Evolutionary conservation across 1,284 basidiomycete genomes (phyloP).

Genomic region (Hemileia vastatrix): DNA sequence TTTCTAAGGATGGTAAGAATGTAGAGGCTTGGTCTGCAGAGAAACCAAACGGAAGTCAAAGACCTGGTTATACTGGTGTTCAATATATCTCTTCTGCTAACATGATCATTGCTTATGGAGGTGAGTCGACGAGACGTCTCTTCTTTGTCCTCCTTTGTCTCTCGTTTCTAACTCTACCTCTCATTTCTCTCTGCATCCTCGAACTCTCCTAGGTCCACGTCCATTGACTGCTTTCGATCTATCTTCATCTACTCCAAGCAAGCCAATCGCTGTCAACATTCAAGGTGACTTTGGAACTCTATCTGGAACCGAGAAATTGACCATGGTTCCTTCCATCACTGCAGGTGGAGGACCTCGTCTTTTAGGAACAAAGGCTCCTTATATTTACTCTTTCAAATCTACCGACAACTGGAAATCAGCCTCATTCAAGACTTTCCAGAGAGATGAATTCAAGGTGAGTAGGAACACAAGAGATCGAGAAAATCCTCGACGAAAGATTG

Average conservation of each 20-base stretch:
- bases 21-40: constrained; percentile 32
- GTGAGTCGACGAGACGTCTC: background rate
- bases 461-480: background rate
- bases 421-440: constrained; percentile 26
- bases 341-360: constrained; percentile 25
- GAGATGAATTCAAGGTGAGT: constrained; percentile 28
- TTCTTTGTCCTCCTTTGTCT: background rate
- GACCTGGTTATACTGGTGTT: constrained; percentile 40
- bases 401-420: constrained; percentile 34
- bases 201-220: constrained; percentile 26
- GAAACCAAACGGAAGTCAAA: constrained; percentile 32
- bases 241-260: constrained; percentile 20
- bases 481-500: background rate
- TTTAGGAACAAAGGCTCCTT: constrained; percentile 37
- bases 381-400: constrained; percentile 33
- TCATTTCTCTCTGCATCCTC: background rate
- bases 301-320: constrained; percentile 36
- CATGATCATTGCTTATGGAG: constrained; percentile 35
- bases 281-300: constrained; percentile 33
- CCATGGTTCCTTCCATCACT: constrained; percentile 24
- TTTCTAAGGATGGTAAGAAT: constrained; percentile 31
- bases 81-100: constrained; percentile 32
- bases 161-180: background rate
- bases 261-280: constrained; percentile 29
- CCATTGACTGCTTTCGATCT: constrained; percentile 36